These are phyloP conservation scores for Apodospora peruviana DNA, from an alignment of 495 filamentous ascomycete species.

Conservation along the genomic window DNA sequence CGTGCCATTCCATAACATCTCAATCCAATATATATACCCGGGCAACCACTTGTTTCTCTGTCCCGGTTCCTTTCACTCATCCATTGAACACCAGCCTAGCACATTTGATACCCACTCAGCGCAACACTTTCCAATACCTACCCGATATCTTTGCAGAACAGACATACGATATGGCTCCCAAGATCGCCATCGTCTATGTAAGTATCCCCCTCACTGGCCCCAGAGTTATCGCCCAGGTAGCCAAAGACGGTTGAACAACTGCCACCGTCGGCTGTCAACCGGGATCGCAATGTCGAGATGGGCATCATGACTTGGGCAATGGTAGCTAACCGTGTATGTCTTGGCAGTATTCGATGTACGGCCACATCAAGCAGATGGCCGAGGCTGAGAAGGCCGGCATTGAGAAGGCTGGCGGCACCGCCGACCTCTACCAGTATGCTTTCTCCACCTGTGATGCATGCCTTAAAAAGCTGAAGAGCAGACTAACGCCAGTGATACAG, in stretches of 20 bases:
- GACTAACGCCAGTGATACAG: constrained; percentile 30
- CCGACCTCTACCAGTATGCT: constrained; percentile 78
- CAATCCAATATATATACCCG: not conserved
- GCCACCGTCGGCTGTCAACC: not conserved
- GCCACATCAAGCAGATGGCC: constrained; percentile 80
- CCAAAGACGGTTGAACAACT: not conserved
- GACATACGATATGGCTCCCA: constrained; percentile 74
- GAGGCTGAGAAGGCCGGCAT: constrained; percentile 88
- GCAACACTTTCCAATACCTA: constrained; percentile 10
- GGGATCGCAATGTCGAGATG: not conserved
- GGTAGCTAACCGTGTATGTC: not conserved
- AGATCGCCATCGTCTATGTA: constrained; percentile 87
- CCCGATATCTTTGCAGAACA: not conserved
- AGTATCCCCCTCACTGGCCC: constrained; percentile 26
- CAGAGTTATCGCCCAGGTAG: not conserved
- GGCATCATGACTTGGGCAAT: not conserved
- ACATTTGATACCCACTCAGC: not conserved
- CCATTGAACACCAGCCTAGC: not conserved
- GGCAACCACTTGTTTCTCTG: not conserved
- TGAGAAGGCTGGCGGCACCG: constrained; percentile 76
- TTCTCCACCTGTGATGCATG: no score
- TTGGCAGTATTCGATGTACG: constrained; percentile 87
- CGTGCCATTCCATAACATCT: not conserved
- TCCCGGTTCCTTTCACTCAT: not conserved
- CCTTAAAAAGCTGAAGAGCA: not conserved